A percentile compares a stretch with the other conserved stretches of the same genome.
These are phyloP conservation scores for Corylus heterophylla DNA, from an alignment of 306 rosid genomes.

Conservation along the genomic window DNA sequence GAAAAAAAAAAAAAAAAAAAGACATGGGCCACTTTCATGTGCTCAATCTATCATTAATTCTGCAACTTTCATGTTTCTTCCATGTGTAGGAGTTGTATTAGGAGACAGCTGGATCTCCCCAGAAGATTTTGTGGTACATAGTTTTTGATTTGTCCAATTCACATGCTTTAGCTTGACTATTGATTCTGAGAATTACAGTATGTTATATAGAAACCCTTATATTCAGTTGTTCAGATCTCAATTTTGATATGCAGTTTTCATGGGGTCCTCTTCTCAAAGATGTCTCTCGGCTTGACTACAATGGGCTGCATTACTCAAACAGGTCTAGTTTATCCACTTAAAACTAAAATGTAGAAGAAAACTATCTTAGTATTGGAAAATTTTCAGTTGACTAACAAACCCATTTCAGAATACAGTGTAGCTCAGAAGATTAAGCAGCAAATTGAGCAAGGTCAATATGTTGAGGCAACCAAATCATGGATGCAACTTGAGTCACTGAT, in stretches of 20 bases:
- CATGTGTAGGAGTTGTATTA: constrained; percentile 72
- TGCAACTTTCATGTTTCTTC: constrained; percentile 6
- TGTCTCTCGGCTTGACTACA: constrained; percentile 68
- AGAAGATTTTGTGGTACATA: constrained; percentile 75
- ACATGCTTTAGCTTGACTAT: not conserved
- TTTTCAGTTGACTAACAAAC: constrained; percentile 22
- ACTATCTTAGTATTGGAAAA: not conserved
- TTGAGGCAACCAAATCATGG: constrained; percentile 71
- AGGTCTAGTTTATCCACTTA: constrained; percentile 32
- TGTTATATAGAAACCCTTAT: not conserved
- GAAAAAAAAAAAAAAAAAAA: not conserved
- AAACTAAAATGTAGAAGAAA: not conserved
- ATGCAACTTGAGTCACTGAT: constrained; percentile 48
- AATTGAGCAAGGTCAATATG: constrained; percentile 51
- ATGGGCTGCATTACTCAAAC: constrained; percentile 57
- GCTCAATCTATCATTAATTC: not conserved
- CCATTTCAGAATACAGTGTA: constrained; percentile 45
- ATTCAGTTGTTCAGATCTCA: not conserved
- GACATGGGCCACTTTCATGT: constrained; percentile 10
- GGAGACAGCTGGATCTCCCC: constrained; percentile 99
- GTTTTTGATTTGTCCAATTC: constrained; percentile 8
- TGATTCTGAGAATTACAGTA: not conserved
- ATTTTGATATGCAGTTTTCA: constrained; percentile 51
- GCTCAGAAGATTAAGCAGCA: constrained; percentile 66
- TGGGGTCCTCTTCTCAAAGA: constrained; percentile 98